A percentile compares a stretch with the other conserved stretches of the same genome.
phyloP scores from a whole-genome alignment of 2,329 filamentous ascomycete species.

The Apiospora saccharicola region DNA sequence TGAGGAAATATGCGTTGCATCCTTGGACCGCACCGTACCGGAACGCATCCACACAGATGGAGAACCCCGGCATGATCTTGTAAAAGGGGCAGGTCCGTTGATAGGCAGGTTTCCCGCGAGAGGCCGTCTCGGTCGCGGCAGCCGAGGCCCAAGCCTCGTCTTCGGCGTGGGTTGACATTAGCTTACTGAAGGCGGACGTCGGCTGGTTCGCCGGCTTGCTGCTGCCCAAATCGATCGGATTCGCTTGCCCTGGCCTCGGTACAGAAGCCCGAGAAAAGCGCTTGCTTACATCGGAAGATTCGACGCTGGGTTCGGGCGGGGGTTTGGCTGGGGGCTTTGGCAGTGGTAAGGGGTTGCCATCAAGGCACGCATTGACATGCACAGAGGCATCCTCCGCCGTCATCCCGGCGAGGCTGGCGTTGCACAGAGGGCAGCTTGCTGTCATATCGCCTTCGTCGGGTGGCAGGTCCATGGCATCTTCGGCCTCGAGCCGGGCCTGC shows the following conservation, averaged over 20 bases:
- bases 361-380: constrained; percentile 93
- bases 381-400: constrained; percentile 73
- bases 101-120: constrained; percentile 85
- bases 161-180: constrained; percentile 94
- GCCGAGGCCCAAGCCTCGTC: constrained; percentile 89
- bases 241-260: constrained; percentile 80
- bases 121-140: constrained; percentile 78
- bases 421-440: constrained; percentile 79
- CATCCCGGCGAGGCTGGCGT: constrained; percentile 65
- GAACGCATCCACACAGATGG: constrained; percentile 94
- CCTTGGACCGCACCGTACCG: constrained; percentile 92
- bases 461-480: constrained; percentile 56
- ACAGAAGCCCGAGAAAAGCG: constrained; percentile 73
- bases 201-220: constrained; percentile 47
- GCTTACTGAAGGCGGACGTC: constrained; percentile 83
- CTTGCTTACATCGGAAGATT: constrained; percentile 54
- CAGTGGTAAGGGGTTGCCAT: constrained; percentile 75
- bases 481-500: constrained; percentile 71
- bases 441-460: constrained; percentile 43
- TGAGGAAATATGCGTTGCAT: constrained; percentile 94
- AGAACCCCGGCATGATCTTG: constrained; percentile 94
- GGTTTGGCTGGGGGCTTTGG: constrained; percentile 47
- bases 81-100: constrained; percentile 96
- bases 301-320: constrained; percentile 40
- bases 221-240: constrained; percentile 69